Percentiles rank a stretch among this genome's conserved stretches.
phyloP scores from a whole-genome alignment of 306 rosid species.

The Ormosia semicastrata region DNA sequence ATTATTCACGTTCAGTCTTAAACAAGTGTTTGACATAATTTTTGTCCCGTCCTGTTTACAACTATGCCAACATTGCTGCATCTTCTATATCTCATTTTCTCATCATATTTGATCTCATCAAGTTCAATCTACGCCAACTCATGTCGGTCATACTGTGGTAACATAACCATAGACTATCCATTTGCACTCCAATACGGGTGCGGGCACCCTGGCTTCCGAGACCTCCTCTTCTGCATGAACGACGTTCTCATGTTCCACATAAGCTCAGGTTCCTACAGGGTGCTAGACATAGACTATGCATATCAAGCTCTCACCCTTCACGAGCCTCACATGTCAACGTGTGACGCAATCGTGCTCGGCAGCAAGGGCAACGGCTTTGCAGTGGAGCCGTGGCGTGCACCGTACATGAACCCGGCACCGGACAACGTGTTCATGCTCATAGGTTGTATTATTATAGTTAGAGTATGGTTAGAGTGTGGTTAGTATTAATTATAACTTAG shows the following conservation, averaged over 20 bases:
- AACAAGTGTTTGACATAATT: not conserved
- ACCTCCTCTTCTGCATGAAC: constrained; percentile 87
- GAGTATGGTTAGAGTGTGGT: too few species aligned
- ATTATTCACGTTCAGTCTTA: constrained; percentile 2
- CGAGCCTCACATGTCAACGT: constrained; percentile 94
- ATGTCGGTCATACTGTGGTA: constrained; percentile 89
- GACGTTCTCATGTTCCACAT: constrained; percentile 89
- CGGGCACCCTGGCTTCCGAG: constrained; percentile 95
- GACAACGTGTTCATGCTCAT: constrained; percentile 93
- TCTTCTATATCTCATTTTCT: constrained; percentile 32
- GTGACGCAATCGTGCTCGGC: constrained; percentile 68
- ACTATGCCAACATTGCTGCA: constrained; percentile 42
- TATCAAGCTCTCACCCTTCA: constrained; percentile 79
- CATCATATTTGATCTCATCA: constrained; percentile 20
- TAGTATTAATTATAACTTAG: too few species aligned
- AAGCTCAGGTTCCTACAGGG: constrained; percentile 84
- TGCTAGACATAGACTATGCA: constrained; percentile 88
- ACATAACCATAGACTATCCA: constrained; percentile 88
- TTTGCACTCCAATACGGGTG: constrained; percentile 76
- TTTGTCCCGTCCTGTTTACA: too few species aligned
- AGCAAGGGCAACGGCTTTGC: constrained; percentile 73
- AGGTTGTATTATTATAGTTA: not conserved
- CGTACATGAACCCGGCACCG: constrained; percentile 68
- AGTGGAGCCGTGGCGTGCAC: constrained; percentile 75
- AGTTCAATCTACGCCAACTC: constrained; percentile 25